phyloP scores from a whole-genome alignment of 805 yeast genomes.

The Nakazawaea wyomingensis region DNA sequence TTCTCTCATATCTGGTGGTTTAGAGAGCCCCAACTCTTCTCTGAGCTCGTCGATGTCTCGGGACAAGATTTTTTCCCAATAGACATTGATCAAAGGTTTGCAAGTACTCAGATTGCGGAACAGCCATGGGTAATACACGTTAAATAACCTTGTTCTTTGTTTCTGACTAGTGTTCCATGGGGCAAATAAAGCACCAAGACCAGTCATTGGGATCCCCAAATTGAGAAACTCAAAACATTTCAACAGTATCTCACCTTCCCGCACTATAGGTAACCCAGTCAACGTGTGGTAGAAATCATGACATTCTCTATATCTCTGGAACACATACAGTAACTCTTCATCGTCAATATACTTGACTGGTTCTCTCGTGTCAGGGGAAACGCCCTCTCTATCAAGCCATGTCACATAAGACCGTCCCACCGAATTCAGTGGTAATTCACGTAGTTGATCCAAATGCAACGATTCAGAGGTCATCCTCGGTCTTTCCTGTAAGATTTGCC shows the following conservation, averaged over 20 bases:
- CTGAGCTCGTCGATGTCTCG: conserved; percentile 71
- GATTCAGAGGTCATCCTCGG: conserved; percentile 79
- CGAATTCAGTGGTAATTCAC: conserved; percentile 56
- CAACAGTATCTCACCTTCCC: conserved; percentile 96
- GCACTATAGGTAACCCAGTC: conserved; percentile 81
- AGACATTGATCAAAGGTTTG: conserved; percentile 77
- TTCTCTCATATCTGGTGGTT: conserved; percentile 74
- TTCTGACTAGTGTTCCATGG: conserved; percentile 52
- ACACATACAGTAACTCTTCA: conserved; percentile 87
- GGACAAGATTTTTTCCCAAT: conserved; percentile 84
- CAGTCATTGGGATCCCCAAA: conserved; percentile 93
- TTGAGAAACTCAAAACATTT: conserved; percentile 91
- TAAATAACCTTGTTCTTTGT: conserved; percentile 59
- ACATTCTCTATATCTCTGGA: conserved; percentile 90
- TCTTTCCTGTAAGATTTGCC: conserved; percentile 69
- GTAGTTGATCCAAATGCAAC: conserved; percentile 56
- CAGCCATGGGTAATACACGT: conserved; percentile 87
- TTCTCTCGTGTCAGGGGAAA: conserved; percentile 89
- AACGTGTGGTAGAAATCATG: conserved; percentile 96
- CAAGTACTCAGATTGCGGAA: conserved; percentile 63
- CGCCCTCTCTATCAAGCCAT: conserved; percentile 85
- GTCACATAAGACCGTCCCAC: conserved; percentile 74
- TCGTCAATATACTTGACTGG: conserved; percentile 85
- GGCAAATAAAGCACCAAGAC: conserved; percentile 85
- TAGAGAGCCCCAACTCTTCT: conserved; percentile 61